Base-by-base conservation (phyloP, 2,329 filamentous ascomycete genomes). In the Nigrospora osmanthi region DNA sequence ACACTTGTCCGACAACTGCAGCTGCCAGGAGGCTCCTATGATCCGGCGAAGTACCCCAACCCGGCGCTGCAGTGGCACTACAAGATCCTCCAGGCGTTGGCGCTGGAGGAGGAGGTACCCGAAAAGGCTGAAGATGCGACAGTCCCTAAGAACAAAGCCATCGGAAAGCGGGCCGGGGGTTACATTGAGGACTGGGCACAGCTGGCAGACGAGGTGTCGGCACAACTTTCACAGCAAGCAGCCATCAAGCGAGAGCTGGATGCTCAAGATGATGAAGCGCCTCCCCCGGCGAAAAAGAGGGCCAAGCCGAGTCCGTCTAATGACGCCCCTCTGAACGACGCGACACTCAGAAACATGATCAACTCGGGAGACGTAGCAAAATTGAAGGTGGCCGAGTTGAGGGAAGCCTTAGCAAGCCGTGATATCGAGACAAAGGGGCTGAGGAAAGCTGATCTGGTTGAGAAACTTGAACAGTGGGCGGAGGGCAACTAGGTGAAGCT, bases 11-110 rank as follows among this genome's bases (percentile, higher is more conserved):
- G 93, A 59, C 89, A 95, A 53, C 70, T 96, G 1, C 89, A 95
- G 60, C 78, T 98, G 9, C 93, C 93, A 0, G 90, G 87, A 57
- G 89, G 78, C 6, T 73, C 78, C 31, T 98, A 94, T 59, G 85
- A 95, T 53, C 90, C 91, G 1, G 71, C 73, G 1, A 93, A 85
- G 58, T 97, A 96, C 57, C 88, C 93, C 0, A 98, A 98, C 50
- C 89, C 90, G 11, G 78, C 87, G 10, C 72, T 98, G 19, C 93
- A 98, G 66, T 98, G 91, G 90, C 93, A 97, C 68, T 98, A 97
- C 71, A 84, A 81, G 49, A 95, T 98, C 38, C 70, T 98, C 1
- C 93, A 98, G 65, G 85, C 87, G 7, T 75, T 96, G 46, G 93
- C 93, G 0, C 73, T 98, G 1, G 90, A 95, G 33, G 93, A 98